Percentiles rank a stretch among this genome's conserved stretches.
Evolutionary conservation across 2,329 filamentous ascomycete genomes (phyloP).

Genomic region (Teratosphaeria zuluensis): DNA sequence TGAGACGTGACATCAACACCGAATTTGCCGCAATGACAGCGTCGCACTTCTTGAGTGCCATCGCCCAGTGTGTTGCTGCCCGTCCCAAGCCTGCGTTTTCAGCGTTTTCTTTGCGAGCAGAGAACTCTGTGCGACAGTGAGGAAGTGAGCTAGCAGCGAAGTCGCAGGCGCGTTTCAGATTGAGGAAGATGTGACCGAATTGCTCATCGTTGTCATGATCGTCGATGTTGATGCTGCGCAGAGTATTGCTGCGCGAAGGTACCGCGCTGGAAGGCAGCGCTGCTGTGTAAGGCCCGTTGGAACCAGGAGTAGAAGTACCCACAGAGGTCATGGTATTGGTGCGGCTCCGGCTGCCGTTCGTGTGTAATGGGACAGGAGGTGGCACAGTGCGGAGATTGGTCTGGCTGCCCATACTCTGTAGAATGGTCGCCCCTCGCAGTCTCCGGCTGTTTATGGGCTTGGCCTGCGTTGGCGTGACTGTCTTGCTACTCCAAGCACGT

Average conservation of each 20-base stretch:
- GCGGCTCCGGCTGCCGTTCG: constrained; percentile 44
- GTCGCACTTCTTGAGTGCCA: constrained; percentile 61
- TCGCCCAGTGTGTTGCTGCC: constrained; percentile 49
- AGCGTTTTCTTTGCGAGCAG: constrained; percentile 52
- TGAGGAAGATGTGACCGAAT: constrained; percentile 75
- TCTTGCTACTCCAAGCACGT: constrained; percentile 22
- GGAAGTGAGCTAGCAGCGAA: constrained; percentile 64
- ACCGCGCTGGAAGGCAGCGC: constrained; percentile 37
- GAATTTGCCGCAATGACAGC: constrained; percentile 64
- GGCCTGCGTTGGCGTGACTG: constrained; percentile 39
- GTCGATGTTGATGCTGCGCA: constrained; percentile 42
- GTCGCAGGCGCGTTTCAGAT: constrained; percentile 63
- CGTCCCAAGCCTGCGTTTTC: constrained; percentile 35
- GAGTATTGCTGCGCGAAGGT: constrained; percentile 36
- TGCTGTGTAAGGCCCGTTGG: constrained; percentile 64
- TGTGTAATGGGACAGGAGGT: constrained; percentile 35
- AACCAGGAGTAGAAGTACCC: constrained; percentile 57
- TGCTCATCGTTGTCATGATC: constrained; percentile 70
- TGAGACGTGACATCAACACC: constrained; percentile 61
- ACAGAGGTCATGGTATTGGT: constrained; percentile 42
- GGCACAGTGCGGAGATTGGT: constrained; percentile 26
- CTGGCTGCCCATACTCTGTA: constrained; percentile 33
- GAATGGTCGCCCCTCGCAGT: constrained; percentile 42
- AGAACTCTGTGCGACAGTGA: constrained; percentile 57
- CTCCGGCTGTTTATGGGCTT: constrained; percentile 34